phyloP scores from a whole-genome alignment of 805 yeast genomes.

The Wickerhamomyces subpelliculosus region DNA sequence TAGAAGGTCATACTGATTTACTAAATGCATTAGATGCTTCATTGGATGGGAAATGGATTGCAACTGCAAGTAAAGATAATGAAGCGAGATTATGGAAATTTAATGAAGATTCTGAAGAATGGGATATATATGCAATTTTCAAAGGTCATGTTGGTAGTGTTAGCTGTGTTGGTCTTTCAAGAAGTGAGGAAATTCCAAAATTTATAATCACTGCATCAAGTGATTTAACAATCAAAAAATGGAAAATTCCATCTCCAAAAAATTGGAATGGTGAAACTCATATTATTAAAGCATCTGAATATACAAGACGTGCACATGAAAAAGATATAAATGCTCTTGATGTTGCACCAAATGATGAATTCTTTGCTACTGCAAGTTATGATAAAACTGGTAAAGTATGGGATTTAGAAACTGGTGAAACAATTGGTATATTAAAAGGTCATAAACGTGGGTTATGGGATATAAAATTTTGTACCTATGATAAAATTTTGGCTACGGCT shows the following conservation, averaged over 20 bases:
- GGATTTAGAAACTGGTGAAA: slow-evolving; percentile 83
- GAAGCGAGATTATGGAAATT: slow-evolving; percentile 80
- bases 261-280: slow-evolving; percentile 26
- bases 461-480: slow-evolving; percentile 73
- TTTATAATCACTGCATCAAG: slow-evolving; percentile 85
- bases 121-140: slow-evolving; percentile 50
- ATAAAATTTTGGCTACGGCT: slow-evolving; percentile 71
- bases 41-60: slow-evolving; percentile 80
- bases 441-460: slow-evolving; percentile 97
- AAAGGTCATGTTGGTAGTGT: slow-evolving; percentile 86
- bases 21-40: slow-evolving; percentile 76
- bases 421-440: slow-evolving; percentile 75
- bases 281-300: slow-evolving; percentile 57
- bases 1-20: slow-evolving; percentile 81
- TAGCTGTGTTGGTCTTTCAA: slow-evolving; percentile 72
- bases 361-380: slow-evolving; percentile 89
- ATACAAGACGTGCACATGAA: slow-evolving; percentile 94
- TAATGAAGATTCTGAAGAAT: slow-evolving; percentile 35
- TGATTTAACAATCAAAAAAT: slow-evolving; percentile 77
- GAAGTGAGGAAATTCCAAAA: slow-evolving; percentile 38
- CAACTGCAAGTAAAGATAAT: slow-evolving; percentile 86
- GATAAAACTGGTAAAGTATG: slow-evolving; percentile 90
- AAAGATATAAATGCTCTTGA: slow-evolving; percentile 90
- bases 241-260: slow-evolving; percentile 76
- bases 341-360: slow-evolving; percentile 82